Base-by-base conservation (phyloP, 1,284 basidiomycete genomes). In the Xerocomus minutiporus region DNA sequence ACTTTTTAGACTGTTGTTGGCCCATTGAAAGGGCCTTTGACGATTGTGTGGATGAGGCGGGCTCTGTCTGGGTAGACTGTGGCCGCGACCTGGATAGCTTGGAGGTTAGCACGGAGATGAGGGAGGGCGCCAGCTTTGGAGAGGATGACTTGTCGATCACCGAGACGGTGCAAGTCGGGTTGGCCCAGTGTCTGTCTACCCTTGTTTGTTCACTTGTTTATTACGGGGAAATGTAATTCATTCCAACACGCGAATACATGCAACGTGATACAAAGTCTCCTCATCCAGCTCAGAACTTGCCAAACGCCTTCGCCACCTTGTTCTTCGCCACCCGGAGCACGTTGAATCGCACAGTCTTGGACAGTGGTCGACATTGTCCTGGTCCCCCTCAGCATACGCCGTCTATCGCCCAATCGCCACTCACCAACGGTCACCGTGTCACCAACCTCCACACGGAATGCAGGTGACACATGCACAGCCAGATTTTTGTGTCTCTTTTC, bases 291-390 rank as follows among this genome's bases (percentile, higher is more conserved):
- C 82, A 97, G 84, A 97, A 97, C 84, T 95, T 96, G 77, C 84
- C 83, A 78, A 97, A 97, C 59, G 89, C 79, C 82, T 95, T 96
- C 31, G 89, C 71, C 20, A 90, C 89, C 81, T 92, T 93, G 85
- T 75, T 94, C 84, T 87, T 91, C 62, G 84, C 71, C 73, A 97
- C 93, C 71, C 92, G 88, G 70, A 97, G 75, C 57, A 97, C 93
- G 76, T 97, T 97, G 88, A 97, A 98, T 53, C 96, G 91, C 64
- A 99, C 95, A 48, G 96, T 98, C 81, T 99, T 99, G 62, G 96
- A 99, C 69, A 99, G 78, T 66, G 97, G 97, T 71, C 97, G 91
- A 83, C 97, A 99, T 86, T 99, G 97, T 54, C 88, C 88, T 91
- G 28, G 1, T 26, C 31, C 48, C 6, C 41, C 40, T 48, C 39